Percentiles rank a stretch among this genome's conserved stretches.
These are phyloP conservation scores for Solanum okadae DNA, from an alignment of 257 asterid genomes.

Conservation along the genomic window DNA sequence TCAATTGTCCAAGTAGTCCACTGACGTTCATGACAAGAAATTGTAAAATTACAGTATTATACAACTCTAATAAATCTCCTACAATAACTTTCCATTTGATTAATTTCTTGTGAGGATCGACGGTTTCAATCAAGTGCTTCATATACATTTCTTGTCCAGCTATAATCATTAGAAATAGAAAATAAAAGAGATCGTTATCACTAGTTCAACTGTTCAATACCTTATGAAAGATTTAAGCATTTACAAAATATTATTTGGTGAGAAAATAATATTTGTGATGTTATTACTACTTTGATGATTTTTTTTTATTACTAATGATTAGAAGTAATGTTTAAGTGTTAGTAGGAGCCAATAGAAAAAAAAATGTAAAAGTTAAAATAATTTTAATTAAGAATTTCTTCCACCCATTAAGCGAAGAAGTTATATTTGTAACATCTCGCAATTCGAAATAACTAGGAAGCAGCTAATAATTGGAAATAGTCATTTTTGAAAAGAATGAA, in stretches of 20 bases:
- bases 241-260: too few relatives aligned
- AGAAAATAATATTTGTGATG: too few relatives aligned
- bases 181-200: not conserved
- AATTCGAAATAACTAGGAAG: too few relatives aligned
- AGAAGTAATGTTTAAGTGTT: not conserved
- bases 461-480: too few relatives aligned
- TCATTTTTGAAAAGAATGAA: too few relatives aligned
- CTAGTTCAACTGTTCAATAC: not conserved
- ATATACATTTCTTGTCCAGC: not conserved
- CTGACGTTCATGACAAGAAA: too few relatives aligned
- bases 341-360: not conserved
- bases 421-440: not conserved
- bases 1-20: not conserved
- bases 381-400: too few relatives aligned
- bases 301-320: too few relatives aligned
- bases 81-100: not conserved
- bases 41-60: too few relatives aligned
- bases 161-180: too few relatives aligned
- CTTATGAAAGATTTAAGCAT: not conserved
- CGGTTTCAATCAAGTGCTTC: not conserved
- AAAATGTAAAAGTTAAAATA: not conserved
- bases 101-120: not conserved
- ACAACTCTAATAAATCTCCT: not conserved
- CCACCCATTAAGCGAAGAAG: not conserved
- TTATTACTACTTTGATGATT: too few relatives aligned